phyloP scores from a whole-genome alignment of 805 yeast species.

The Brettanomyces custersianus region DNA sequence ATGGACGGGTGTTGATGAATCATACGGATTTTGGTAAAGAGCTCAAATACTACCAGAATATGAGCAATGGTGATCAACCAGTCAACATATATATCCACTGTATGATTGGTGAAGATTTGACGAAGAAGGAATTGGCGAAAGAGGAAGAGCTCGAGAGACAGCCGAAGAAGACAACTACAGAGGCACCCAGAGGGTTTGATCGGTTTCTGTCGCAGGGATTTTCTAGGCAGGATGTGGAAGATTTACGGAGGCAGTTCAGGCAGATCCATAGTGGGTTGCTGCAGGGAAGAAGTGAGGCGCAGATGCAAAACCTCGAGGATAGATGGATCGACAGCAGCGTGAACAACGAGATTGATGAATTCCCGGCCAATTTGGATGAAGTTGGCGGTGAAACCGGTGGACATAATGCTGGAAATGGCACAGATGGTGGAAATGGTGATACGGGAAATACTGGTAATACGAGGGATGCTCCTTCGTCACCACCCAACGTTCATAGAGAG shows the following conservation, averaged over 20 bases:
- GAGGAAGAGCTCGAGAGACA: slow-evolving; percentile 54
- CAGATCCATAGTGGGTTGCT: slow-evolving; percentile 47
- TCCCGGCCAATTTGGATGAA: slow-evolving; percentile 25
- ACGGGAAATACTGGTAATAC: background rate
- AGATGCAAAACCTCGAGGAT: slow-evolving; percentile 64
- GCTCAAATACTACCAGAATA: slow-evolving; percentile 20
- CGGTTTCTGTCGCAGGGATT: slow-evolving; percentile 78
- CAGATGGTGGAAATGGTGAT: slow-evolving; percentile 14
- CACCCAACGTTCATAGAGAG: slow-evolving; percentile 44
- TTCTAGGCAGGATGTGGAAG: slow-evolving; percentile 64
- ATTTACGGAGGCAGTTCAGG: slow-evolving; percentile 66
- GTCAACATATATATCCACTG: slow-evolving; percentile 63
- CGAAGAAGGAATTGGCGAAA: slow-evolving; percentile 42
- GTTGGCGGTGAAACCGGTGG: background rate
- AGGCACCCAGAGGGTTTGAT: slow-evolving; percentile 80
- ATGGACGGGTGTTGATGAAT: slow-evolving; percentile 57
- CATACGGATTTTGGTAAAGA: slow-evolving; percentile 47
- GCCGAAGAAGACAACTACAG: slow-evolving; percentile 44
- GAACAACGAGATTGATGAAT: slow-evolving; percentile 39
- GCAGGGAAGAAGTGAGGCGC: slow-evolving; percentile 31
- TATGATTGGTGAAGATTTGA: slow-evolving; percentile 59
- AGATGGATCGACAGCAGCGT: slow-evolving; percentile 82
- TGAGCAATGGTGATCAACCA: slow-evolving; percentile 13
- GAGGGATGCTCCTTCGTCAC: slow-evolving; percentile 16
- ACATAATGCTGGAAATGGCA: slow-evolving; percentile 3